Base-by-base conservation (phyloP, 768 basidiomycete species). In the Phaeotremella skinneri region DNA sequence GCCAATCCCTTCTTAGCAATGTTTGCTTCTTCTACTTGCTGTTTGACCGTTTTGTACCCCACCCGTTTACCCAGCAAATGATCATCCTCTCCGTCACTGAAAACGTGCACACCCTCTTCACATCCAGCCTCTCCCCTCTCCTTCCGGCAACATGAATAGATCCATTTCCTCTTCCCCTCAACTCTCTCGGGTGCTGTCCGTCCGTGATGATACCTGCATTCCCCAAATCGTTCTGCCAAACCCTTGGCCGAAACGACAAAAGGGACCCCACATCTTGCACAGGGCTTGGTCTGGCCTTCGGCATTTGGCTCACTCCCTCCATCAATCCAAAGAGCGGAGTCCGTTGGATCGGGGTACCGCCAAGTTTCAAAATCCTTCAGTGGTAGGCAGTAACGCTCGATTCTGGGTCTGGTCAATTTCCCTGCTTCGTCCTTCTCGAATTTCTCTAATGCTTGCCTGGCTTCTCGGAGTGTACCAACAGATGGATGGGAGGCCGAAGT, bases 131-230 rank as follows among this genome's bases (percentile, higher is more conserved):
- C 62, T 13, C 72, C 73, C 53, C 75, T 60, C 42, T 72, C 58
- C 31, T 54, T 45, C n/a, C 52, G 49, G 57, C 72, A 72, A 66
- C 66, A 74, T 11, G 61, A 59, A 56, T 66, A 69, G 0, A 75
- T 56, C 69, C 66, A 67, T 57, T 64, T 91, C 84, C 41, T 87
- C 88, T 89, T 76, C 2, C 91, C 92, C 49, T 85, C 85, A 32
- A 85, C 80, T 25, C 81, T 83, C 49, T 80, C 83, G 3, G 80
- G 84, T 62, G 83, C 83, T 0, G 83, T 79, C 67, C 82, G 85
- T 0, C 91, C 93, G 87, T 88, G 91, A 76, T 97, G 94, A 72
- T 84, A 86, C 0, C 81, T 78, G 73, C 94, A 98, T 63, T 87
- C 82, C 1, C 81, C 79, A 41, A 64, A 57, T 20, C 70, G 45